Evolutionary conservation across 2,329 filamentous ascomycete genomes (phyloP).

Genomic region (Cercospora nicotianae): DNA sequence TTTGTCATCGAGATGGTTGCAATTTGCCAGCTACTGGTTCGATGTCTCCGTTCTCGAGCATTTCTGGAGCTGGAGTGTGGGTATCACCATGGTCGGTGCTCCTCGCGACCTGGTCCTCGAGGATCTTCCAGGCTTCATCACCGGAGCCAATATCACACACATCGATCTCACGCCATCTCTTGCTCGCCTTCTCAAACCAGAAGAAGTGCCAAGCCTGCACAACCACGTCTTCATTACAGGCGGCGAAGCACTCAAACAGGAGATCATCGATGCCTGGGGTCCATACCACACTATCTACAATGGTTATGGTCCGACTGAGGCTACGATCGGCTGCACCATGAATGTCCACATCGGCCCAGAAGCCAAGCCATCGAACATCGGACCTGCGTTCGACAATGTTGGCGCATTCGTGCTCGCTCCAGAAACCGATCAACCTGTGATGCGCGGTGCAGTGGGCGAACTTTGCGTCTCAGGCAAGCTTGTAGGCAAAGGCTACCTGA

Average conservation of each 20-base stretch:
- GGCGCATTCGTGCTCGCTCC: conserved; percentile 76
- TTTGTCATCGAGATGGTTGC: conserved; percentile 73
- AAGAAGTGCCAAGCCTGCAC: conserved; percentile 76
- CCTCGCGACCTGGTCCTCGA: conserved; percentile 83
- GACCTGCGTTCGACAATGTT: conserved; percentile 81
- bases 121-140: conserved; percentile 73
- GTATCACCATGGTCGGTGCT: conserved; percentile 78
- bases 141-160: conserved; percentile 74
- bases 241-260: conserved; percentile 82
- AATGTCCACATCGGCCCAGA: conserved; percentile 75
- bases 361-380: conserved; percentile 85
- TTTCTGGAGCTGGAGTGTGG: conserved; percentile 93
- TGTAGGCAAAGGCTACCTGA: conserved; percentile 86
- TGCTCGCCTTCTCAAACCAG: conserved; percentile 73
- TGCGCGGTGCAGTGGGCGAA: conserved; percentile 79
- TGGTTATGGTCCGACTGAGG: conserved; percentile 85
- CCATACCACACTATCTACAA: conserved; percentile 81
- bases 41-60: conserved; percentile 92
- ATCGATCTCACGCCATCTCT: conserved; percentile 90
- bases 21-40: conserved; percentile 93
- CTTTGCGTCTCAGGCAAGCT: conserved; percentile 84
- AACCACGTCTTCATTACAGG: conserved; percentile 90
- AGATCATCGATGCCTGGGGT: conserved; percentile 86
- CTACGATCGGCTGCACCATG: conserved; percentile 90
- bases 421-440: conserved; percentile 67